These are phyloP conservation scores for Fusarium buharicum DNA, from an alignment of 2,329 filamentous ascomycete species.

Conservation along the genomic window DNA sequence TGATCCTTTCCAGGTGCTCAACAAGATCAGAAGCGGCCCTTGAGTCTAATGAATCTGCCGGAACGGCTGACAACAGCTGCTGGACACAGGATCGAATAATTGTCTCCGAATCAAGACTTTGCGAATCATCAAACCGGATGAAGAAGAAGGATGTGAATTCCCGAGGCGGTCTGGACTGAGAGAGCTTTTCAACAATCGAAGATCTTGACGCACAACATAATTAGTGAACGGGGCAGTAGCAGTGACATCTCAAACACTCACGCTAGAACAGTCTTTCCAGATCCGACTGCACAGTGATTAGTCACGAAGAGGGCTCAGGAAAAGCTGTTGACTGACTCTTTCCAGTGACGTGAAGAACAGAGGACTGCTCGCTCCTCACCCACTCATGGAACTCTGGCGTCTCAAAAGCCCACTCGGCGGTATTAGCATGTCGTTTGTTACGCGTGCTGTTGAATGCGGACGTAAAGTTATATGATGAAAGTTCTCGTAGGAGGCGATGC, in stretches of 20 bases:
- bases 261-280: constrained; percentile 32
- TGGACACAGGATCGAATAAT: constrained; percentile 9
- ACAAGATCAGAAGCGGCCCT: background rate
- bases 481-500: background rate
- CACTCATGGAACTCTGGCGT: constrained; percentile 7
- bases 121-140: constrained; percentile 1
- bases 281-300: constrained; percentile 4
- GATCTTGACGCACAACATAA: background rate
- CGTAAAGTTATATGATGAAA: constrained; percentile 18
- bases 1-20: background rate
- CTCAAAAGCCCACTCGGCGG: constrained; percentile 17
- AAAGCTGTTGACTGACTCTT: constrained; percentile 16
- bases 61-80: background rate
- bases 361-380: accelerated
- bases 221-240: background rate
- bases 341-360: constrained; percentile 18
- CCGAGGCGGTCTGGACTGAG: background rate
- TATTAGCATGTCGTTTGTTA: constrained; percentile 25
- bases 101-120: background rate
- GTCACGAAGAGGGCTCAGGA: background rate
- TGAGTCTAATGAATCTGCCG: background rate
- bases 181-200: constrained; percentile 8
- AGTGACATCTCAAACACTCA: background rate
- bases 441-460: constrained; percentile 10
- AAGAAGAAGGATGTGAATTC: constrained; percentile 21